Evolutionary conservation across 352 stramenopile species (phyloP), one percentile per base, ranked within the genome.

Genomic region (Globisporangium nagaii): DNA sequence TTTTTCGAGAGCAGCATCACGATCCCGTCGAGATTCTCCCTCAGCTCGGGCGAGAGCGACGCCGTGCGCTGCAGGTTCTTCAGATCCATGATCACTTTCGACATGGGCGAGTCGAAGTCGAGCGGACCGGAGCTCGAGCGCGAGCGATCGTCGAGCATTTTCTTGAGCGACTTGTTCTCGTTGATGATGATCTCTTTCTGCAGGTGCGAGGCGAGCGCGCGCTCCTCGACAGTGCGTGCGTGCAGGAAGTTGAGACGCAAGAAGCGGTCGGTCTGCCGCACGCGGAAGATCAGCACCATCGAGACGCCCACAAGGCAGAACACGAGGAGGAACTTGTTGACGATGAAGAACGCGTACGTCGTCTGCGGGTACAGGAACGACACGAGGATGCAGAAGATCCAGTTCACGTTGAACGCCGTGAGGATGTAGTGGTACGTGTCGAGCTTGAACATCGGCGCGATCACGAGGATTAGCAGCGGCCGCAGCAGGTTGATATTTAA

Each of bases 181-280:
- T 89, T 90, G 44, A 89, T 77, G 53, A 92, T 89, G 48, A 89
- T 83, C 50, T 90, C 79, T 37, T 86, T 85, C 48, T 92, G 79
- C 28, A 85, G 41, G 42, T 89, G 71, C 2, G 82, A 84, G 1
- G 77, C 78, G 13, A 73, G 69, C 5, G 75, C 82, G 11, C 75
- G 68, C 40, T 90, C 75, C 53, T 92, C 79, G 28, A 89, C 79
- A 0, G 75, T 85, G 37, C 82, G 80, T 0, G 79, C 77, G 22
- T 90, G 80, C 13, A 92, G 61, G 45, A 89, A 90, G 35, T 92
- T 90, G 30, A 89, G 44, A 2, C 82, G 73, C 27, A 92, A 39
- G 39, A 92, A 90, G 17, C 79, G 75, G 37, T 90, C 82, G 0
- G 71, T 90, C 58, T 92, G 79, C 3, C 82, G 77, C 7, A 86